Base-by-base conservation (phyloP, 805 yeast species). In the Pichia phayaonensis region DNA sequence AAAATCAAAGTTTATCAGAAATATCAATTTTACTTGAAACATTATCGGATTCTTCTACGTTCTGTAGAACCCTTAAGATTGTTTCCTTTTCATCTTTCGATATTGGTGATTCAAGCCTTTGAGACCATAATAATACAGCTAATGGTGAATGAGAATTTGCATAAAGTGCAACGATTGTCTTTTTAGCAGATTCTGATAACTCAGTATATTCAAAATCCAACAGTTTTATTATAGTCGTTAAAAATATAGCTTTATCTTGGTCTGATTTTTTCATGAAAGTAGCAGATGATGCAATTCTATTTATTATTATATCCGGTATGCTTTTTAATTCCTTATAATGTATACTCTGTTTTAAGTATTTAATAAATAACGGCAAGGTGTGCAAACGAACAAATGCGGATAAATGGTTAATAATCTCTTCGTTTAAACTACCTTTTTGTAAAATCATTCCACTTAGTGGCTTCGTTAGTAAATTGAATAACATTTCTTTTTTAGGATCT, bases 121-220 rank as follows among this genome's bases (percentile, higher is more conserved):
- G 49, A 1, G 59, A n/a, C 63, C 64, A 63, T 21, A 42, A 27
- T n/a, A 45, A 40, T 16, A 60, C 63, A 18, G 63, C 66, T 26
- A 59, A 40, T 16, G 67, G 63, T 2, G 64, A 57, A 11, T 57
- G 54, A 20, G 50, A 57, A 22, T 47, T 46, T 22, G 62, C 59
- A 46, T 64, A 63, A 18, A 56, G 27, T 16, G 42, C 42, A 3
- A 56, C 36, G 8, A 63, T 54, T 20, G 50, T 16, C n/a, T 53
- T 51, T 21, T 45, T 57, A 1, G 51, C 36, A 2, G 31, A 38
- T 4, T 53, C 55, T 20, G 55, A 56, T 10, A 57, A 51, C 2
- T 49, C 36, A 15, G 42, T 40, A 3, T 23, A 7, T 23, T 48
- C 42, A 5, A 47, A 21, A 5, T 22, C 47, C 21, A 62, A 41